These are phyloP conservation scores for Phaseolus coccineus DNA, from an alignment of 331 rosid species.

Conservation along the genomic window DNA sequence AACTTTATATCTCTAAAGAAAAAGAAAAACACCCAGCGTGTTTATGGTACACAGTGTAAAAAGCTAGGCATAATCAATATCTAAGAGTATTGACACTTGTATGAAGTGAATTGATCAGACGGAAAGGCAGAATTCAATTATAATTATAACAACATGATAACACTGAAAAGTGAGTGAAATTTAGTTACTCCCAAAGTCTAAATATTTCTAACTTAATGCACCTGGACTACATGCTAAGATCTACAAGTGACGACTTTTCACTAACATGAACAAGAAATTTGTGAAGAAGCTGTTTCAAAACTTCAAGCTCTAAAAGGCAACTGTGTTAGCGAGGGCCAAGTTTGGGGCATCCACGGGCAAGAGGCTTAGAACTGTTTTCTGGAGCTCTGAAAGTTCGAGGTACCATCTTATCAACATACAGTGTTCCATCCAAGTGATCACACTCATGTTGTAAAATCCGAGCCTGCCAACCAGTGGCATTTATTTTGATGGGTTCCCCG, in stretches of 20 bases:
- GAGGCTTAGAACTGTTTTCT: conserved; percentile 65
- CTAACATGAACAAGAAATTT: no score
- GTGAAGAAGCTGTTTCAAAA: no score
- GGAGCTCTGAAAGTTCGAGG: conserved; percentile 65
- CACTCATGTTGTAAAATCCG: conserved; percentile 81
- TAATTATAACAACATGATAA: conserved; percentile 13
- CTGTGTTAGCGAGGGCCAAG: conserved; percentile 58
- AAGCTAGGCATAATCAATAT: not conserved
- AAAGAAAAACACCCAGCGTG: no score
- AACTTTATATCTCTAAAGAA: no score
- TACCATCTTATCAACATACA: conserved; percentile 81
- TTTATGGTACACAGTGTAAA: no score
- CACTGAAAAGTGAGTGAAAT: not conserved
- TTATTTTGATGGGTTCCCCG: conserved; percentile 61
- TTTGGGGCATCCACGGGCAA: conserved; percentile 70
- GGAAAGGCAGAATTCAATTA: not conserved
- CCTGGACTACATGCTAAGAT: no score
- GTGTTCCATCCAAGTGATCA: conserved; percentile 79
- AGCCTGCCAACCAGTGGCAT: conserved; percentile 83
- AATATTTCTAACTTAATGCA: not conserved
- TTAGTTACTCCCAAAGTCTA: not conserved
- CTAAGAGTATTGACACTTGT: not conserved
- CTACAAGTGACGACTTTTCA: no score
- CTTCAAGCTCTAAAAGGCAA: not conserved
- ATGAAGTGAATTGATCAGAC: conserved; percentile 23